Percentiles rank a stretch among this genome's conserved stretches.
These are phyloP conservation scores for Rhododendron molle DNA, from an alignment of 148 eudicot genomes.

Conservation along the genomic window DNA sequence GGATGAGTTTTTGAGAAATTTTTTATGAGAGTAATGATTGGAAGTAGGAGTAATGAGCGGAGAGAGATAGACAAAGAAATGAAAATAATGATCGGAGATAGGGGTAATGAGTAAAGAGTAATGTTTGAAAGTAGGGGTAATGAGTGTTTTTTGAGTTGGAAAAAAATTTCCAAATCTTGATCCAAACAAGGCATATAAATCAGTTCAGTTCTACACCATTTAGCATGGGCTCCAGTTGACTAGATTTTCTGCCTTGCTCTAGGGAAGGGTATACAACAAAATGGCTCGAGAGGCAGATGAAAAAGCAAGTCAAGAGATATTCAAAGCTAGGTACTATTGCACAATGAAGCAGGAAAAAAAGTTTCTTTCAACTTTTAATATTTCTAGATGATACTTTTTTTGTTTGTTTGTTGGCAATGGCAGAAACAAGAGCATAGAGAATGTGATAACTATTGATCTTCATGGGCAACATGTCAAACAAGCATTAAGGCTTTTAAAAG, in stretches of 20 bases:
- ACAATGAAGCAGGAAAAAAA: background rate
- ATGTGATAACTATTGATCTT: conserved; percentile 86
- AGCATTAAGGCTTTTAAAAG: conserved; percentile 84
- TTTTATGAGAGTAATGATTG: no score
- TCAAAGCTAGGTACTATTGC: conserved; percentile 62
- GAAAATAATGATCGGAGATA: no score
- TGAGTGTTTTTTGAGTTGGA: no score
- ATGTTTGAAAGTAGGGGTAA: no score
- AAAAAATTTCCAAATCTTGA: no score
- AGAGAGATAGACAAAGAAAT: no score
- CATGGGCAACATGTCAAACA: conserved; percentile 98
- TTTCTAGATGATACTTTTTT: background rate
- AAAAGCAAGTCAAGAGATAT: conserved; percentile 94
- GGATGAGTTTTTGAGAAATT: no score
- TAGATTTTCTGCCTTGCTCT: conserved; percentile 15
- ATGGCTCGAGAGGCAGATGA: conserved; percentile 86
- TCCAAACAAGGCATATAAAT: no score
- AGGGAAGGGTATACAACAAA: conserved; percentile 65
- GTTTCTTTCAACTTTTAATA: background rate
- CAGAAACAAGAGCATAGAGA: conserved; percentile 85
- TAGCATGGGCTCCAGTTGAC: background rate
- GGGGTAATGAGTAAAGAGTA: no score
- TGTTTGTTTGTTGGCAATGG: conserved; percentile 1
- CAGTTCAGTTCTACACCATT: background rate
- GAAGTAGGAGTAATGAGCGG: no score